These are phyloP conservation scores for Alternaria brassicae DNA, from an alignment of 2,329 filamentous ascomycete species.

Conservation along the genomic window DNA sequence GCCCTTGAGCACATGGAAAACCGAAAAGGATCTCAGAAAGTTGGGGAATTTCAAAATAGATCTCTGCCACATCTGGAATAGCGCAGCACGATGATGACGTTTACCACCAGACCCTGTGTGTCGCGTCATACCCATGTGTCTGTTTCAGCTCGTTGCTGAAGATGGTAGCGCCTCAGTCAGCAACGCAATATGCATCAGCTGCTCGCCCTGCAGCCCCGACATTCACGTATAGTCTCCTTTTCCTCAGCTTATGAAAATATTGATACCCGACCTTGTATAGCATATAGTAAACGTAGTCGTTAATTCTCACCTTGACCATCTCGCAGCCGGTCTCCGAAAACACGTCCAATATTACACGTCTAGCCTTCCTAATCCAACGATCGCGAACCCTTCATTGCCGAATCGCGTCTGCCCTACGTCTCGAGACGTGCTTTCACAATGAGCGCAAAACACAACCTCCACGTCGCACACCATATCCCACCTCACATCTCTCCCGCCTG, in stretches of 20 bases:
- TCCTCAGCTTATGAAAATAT: neutral
- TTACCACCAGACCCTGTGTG: neutral
- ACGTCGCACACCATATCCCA: conserved; percentile 41
- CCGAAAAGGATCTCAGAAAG: neutral
- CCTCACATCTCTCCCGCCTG: conserved; percentile 31
- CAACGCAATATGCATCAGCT: conserved; percentile 18
- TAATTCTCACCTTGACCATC: conserved; percentile 2
- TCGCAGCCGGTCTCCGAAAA: neutral
- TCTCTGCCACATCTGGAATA: neutral
- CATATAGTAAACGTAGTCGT: conserved; percentile 10
- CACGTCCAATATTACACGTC: neutral
- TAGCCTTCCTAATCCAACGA: neutral
- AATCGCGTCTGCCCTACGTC: neutral
- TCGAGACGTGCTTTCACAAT: conserved; percentile 9
- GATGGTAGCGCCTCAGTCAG: conserved; percentile 14
- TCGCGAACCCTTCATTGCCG: neutral
- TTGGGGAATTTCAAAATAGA: neutral
- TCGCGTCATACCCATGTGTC: conserved; percentile 5
- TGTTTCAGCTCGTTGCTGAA: conserved; percentile 8
- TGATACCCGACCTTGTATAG: neutral
- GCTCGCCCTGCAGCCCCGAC: conserved; percentile 4
- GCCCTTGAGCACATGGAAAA: neutral
- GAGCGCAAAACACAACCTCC: conserved; percentile 43
- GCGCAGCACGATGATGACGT: conserved; percentile 4
- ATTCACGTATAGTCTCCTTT: neutral